These are phyloP conservation scores for Phlebiopsis gigantea DNA, from an alignment of 768 basidiomycete species.

Conservation along the genomic window DNA sequence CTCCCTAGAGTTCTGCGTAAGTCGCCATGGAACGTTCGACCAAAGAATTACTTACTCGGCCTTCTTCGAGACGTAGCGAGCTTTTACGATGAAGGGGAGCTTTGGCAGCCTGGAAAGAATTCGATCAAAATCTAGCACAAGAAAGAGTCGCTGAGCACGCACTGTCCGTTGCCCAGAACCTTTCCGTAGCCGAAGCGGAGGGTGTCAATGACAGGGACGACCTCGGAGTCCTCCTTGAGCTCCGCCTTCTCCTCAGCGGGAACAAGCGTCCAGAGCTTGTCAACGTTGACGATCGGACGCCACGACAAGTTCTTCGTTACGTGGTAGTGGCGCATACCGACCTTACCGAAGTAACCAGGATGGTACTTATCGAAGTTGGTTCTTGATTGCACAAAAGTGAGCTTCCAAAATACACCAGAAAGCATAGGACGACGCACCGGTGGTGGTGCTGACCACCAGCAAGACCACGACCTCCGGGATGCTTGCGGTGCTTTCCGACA, in stretches of 20 bases:
- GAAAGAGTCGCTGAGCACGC: constrained; percentile 27
- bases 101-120: constrained; percentile 60
- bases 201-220: constrained; percentile 95
- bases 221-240: constrained; percentile 63
- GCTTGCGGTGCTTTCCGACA: constrained; percentile 99
- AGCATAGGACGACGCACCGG: constrained; percentile 52
- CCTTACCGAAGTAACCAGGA: constrained; percentile 99
- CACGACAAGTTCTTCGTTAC: constrained; percentile 85
- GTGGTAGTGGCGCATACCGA: constrained; percentile 99
- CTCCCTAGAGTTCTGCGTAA: constrained; percentile 27
- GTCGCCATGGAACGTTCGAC: not conserved
- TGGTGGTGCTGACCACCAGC: constrained; percentile 99
- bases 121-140: not conserved
- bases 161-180: constrained; percentile 92
- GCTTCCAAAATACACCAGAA: not conserved
- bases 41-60: constrained; percentile 60
- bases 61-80: constrained; percentile 85
- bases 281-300: constrained; percentile 97
- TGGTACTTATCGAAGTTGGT: constrained; percentile 99
- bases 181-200: constrained; percentile 83
- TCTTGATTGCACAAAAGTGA: constrained; percentile 32
- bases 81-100: constrained; percentile 96
- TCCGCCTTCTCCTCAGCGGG: constrained; percentile 79
- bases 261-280: constrained; percentile 93
- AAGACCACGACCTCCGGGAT: constrained; percentile 99